These are phyloP conservation scores for Hypomyces rosellus DNA, from an alignment of 2,329 filamentous ascomycete species.

Conservation along the genomic window DNA sequence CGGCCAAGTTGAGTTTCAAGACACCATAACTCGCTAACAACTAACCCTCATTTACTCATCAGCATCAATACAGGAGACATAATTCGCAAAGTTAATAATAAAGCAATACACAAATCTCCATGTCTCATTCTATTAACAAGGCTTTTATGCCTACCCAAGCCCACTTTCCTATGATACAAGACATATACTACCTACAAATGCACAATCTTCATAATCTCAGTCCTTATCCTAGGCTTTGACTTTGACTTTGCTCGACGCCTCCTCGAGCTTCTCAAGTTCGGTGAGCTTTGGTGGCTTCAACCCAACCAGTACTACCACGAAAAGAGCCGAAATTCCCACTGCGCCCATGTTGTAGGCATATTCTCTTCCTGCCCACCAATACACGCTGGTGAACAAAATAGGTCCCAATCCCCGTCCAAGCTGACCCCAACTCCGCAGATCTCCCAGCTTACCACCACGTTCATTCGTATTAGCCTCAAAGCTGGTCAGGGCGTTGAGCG, in stretches of 20 bases:
- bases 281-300: constrained; percentile 56
- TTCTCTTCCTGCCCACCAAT: constrained; percentile 96
- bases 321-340: constrained; percentile 70
- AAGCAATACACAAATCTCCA: too few relatives aligned
- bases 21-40: too few relatives aligned
- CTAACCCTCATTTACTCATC: too few relatives aligned
- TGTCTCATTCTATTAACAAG: too few relatives aligned
- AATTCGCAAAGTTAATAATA: too few relatives aligned
- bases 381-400: constrained; percentile 84
- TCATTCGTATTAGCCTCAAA: constrained; percentile 79
- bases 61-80: too few relatives aligned
- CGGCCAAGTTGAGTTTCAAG: too few relatives aligned
- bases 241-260: neutral
- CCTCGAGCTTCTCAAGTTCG: neutral
- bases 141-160: too few relatives aligned
- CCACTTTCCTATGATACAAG: too few relatives aligned
- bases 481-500: constrained; percentile 83
- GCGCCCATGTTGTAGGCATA: constrained; percentile 78
- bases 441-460: constrained; percentile 79
- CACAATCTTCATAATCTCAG: too few relatives aligned
- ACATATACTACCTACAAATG: too few relatives aligned
- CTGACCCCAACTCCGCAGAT: constrained; percentile 77
- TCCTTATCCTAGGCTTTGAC: too few relatives aligned
- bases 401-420: constrained; percentile 82
- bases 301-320: constrained; percentile 61